A percentile compares a stretch with the other conserved stretches of the same genome.
phyloP scores from a whole-genome alignment of 345 rosid species.

The Raphanus sativus region DNA sequence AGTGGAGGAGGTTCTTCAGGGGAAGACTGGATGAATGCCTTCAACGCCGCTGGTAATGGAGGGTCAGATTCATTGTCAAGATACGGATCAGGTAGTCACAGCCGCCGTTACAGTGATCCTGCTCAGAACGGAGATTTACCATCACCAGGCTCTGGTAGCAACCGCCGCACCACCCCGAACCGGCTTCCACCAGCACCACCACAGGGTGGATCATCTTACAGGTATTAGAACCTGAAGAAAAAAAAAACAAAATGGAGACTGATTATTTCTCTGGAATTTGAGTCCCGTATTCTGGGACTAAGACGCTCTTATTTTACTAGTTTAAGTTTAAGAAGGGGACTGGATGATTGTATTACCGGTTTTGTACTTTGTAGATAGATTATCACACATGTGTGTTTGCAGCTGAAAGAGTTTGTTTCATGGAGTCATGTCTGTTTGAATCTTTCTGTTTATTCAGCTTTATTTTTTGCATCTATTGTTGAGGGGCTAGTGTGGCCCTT shows the following conservation, averaged over 20 bases:
- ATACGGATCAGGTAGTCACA: constrained; percentile 46
- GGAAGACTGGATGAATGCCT: constrained; percentile 98
- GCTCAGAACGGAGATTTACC: constrained; percentile 69
- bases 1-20: constrained; percentile 63
- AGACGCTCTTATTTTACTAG: not conserved
- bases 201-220: constrained; percentile 47
- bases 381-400: not conserved
- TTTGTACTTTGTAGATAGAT: constrained; percentile 32
- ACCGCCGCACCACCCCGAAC: constrained; percentile 76
- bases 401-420: not conserved
- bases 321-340: not conserved
- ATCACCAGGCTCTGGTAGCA: constrained; percentile 48
- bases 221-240: constrained; percentile 44
- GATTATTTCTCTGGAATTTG: not conserved
- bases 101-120: constrained; percentile 73
- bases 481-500: not conserved
- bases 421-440: not conserved
- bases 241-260: not conserved
- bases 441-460: not conserved
- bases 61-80: constrained; percentile 45
- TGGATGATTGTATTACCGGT: not conserved
- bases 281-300: constrained; percentile 19
- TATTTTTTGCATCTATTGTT: not conserved
- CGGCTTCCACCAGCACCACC: constrained; percentile 94
- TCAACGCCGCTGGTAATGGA: constrained; percentile 84